Conservation (phyloP, 2,329 filamentous ascomycete genomes). For the Eurotiales sp. region DNA sequence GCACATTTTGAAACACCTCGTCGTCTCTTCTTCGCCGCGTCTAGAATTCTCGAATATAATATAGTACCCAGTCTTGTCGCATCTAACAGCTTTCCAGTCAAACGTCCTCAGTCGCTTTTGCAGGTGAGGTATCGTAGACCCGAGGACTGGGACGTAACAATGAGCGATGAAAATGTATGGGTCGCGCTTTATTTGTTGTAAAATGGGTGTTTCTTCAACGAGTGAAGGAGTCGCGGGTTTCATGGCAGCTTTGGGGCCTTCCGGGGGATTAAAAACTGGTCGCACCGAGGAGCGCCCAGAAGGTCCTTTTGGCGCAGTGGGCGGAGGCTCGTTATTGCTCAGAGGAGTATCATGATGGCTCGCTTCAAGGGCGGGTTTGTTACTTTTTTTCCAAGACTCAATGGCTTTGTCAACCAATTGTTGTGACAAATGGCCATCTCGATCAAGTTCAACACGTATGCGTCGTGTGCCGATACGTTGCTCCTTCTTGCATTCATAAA, state of each 20-base stretch:
- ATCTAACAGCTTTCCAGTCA: conserved; percentile 73
- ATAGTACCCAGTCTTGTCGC: conserved; percentile 85
- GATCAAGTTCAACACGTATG: conserved; percentile 82
- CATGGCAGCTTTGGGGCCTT: conserved; percentile 37
- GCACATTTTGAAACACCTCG: conserved; percentile 72
- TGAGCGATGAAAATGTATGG: conserved; percentile 92
- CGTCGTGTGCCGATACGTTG: conserved; percentile 73
- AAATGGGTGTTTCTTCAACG: conserved; percentile 64
- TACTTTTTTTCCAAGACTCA: conserved; percentile 59
- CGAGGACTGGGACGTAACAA: conserved; percentile 79
- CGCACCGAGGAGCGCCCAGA: conserved; percentile 52
- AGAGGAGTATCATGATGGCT: conserved; percentile 36
- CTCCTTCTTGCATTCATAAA: conserved; percentile 68
- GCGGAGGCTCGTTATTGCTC: conserved; percentile 63
- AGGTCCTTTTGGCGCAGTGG: conserved; percentile 82
- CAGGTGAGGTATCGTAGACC: conserved; percentile 81
- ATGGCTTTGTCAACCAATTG: conserved; percentile 73
- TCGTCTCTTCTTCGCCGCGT: conserved; percentile 73
- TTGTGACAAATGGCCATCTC: conserved; percentile 77
- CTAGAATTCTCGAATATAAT: conserved; percentile 81
- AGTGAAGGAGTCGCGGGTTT: conserved; percentile 44
- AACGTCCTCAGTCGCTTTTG: conserved; percentile 84
- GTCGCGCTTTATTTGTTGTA: conserved; percentile 67
- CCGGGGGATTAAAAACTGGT: conserved; percentile 29
- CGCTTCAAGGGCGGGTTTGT: conserved; percentile 25